Conservation (phyloP, 2,329 filamentous ascomycete species). For the Cordyceps cateniannulata region DNA sequence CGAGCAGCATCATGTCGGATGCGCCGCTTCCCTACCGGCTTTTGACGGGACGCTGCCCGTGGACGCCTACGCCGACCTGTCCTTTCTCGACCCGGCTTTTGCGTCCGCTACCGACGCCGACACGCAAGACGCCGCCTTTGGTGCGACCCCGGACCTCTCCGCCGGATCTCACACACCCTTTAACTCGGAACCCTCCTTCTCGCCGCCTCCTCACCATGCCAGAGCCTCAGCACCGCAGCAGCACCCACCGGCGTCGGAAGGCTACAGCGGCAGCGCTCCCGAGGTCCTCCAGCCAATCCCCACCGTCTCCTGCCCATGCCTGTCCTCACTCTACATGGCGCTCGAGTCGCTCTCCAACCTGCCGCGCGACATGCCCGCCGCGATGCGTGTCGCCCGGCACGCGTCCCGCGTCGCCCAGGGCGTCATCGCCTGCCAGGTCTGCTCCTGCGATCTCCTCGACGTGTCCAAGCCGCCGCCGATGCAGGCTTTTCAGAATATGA, state of each 20-base stretch:
- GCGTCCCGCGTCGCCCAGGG: constrained; percentile 44
- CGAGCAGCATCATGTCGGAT: not conserved
- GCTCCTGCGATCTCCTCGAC: constrained; percentile 34
- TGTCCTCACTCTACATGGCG: constrained; percentile 43
- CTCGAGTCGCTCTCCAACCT: constrained; percentile 44
- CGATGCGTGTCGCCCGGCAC: constrained; percentile 41
- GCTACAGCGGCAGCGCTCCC: not conserved
- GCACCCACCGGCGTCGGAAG: not conserved
- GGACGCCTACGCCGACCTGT: not conserved
- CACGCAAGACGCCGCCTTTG: not conserved
- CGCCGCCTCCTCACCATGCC: not conserved
- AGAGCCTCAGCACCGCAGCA: not conserved
- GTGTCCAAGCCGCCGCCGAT: constrained; percentile 32
- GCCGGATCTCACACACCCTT: constrained; percentile 6
- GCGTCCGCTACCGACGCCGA: not conserved
- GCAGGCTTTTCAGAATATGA: constrained; percentile 49
- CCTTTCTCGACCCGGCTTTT: not conserved
- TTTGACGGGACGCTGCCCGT: constrained; percentile 3
- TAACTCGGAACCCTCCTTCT: constrained; percentile 1
- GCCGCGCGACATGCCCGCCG: constrained; percentile 36
- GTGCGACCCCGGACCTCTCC: constrained; percentile 5
- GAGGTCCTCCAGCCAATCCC: constrained; percentile 21
- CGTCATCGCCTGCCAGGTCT: constrained; percentile 44
- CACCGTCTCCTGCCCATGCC: constrained; percentile 38
- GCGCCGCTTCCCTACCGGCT: not conserved